Evolutionary conservation across 805 yeast species (phyloP).

Genomic region (Suhomyces vadensis): DNA sequence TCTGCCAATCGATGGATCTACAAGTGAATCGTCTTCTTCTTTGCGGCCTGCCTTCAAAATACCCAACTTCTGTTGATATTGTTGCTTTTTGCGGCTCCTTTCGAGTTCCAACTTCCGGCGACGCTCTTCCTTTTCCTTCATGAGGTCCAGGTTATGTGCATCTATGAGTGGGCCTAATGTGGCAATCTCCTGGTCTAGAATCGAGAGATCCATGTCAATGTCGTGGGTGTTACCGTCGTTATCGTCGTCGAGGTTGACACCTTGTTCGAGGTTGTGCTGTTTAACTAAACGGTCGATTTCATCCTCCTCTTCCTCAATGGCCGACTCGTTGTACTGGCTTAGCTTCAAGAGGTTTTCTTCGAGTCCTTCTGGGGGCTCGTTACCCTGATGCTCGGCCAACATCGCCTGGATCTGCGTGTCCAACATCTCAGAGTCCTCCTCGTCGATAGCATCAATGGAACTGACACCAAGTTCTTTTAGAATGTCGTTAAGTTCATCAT

Average conservation of each 20-base stretch:
- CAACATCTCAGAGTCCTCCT: constrained; percentile 28
- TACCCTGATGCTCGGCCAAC: constrained; percentile 24
- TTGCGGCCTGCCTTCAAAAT: not conserved
- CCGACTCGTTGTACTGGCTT: constrained; percentile 23
- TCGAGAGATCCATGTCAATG: constrained; percentile 30
- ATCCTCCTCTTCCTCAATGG: constrained; percentile 37
- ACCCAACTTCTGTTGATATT: constrained; percentile 5
- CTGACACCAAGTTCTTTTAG: constrained; percentile 37
- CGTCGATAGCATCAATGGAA: constrained; percentile 30
- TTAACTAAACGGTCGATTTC: constrained; percentile 37
- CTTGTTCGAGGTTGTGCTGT: constrained; percentile 37
- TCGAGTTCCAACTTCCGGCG: constrained; percentile 22
- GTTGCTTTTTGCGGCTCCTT: constrained; percentile 18
- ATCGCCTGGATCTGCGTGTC: constrained; percentile 36
- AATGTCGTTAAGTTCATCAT: constrained; percentile 41
- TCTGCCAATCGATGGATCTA: not conserved
- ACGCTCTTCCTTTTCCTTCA: constrained; percentile 23
- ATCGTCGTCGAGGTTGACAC: constrained; percentile 27
- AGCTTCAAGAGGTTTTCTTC: constrained; percentile 20
- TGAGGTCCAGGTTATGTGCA: constrained; percentile 33
- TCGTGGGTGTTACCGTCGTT: constrained; percentile 11
- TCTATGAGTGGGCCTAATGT: constrained; percentile 41
- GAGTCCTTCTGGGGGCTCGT: constrained; percentile 11
- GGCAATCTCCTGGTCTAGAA: constrained; percentile 43
- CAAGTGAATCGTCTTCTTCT: not conserved